Base-by-base conservation (phyloP, 768 basidiomycete species). In the Pseudohyphozyma bogoriensis region DNA sequence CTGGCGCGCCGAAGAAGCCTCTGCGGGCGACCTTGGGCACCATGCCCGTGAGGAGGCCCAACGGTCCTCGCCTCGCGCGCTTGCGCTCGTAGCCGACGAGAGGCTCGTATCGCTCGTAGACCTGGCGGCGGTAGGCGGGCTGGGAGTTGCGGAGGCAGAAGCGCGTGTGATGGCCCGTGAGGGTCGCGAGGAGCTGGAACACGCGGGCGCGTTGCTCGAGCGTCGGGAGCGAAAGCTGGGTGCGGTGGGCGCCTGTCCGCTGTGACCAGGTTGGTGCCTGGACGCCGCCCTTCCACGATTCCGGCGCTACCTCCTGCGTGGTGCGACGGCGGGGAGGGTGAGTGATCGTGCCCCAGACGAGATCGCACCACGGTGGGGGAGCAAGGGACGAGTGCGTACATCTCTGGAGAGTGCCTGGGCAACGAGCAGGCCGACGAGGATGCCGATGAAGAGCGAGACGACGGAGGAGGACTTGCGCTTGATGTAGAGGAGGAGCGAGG, bases 151-250 rank as follows among this genome's bases (percentile, higher is more conserved):
- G 85, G n/a, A 64, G 59, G 55, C 65, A 65, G 60, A 39, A 65
- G 59, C 84, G 85, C 24, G 95, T 97, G 73, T 97, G 85, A 71
- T 95, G 89, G 0, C 90, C 83, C 0, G 89, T 83, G 50, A 99
- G 81, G 6, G 85, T 85, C 32, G 86, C 86, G 58, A 99, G 79
- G 55, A 96, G 80, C 58, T 89, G 83, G 37, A 97, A 80, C 16
- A 97, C 83, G 28, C 91, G 85, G 31, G 79, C 78, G 18, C 95
- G 85, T 74, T 97, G 90, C 47, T 85, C 83, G 16, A 85, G 72
- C 0, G 86, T 87, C 1, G 93, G 93, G 2, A 87, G 78, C 24
- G 71, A 65, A 53, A 63, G 54, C 28, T 33, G 32, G 40, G 55
- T 60, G 39, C 65, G 62, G 37, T 66, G 62, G 11, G 51, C 53